Conservation (phyloP, 208 protist species). For the Vickermania ingenoplastis region DNA sequence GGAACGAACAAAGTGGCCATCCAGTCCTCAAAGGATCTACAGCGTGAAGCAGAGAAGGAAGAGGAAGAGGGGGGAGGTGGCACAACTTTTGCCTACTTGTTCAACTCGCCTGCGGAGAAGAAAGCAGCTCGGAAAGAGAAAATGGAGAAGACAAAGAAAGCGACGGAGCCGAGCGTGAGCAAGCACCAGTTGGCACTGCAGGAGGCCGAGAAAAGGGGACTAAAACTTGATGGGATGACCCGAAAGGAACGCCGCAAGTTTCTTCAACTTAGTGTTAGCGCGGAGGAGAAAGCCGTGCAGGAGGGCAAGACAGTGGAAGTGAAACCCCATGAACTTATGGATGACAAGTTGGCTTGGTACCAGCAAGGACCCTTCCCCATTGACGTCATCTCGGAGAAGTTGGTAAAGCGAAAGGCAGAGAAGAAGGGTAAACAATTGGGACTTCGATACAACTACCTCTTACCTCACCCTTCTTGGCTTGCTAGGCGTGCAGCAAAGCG, state of each 20-base stretch:
- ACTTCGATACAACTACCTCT: slow-evolving; percentile 78
- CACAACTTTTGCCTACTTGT: slow-evolving; percentile 66
- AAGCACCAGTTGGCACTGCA: slow-evolving; percentile 63
- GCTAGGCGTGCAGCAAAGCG: slow-evolving; percentile 56
- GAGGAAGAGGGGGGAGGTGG: slow-evolving; percentile 5
- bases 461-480: slow-evolving; percentile 81
- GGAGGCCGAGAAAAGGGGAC: slow-evolving; percentile 49
- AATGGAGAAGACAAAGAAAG: slow-evolving; percentile 8
- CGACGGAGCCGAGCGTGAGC: slow-evolving; percentile 19
- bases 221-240: slow-evolving; percentile 76
- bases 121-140: slow-evolving; percentile 47
- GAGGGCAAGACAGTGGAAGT: slow-evolving; percentile 29
- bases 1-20: slow-evolving; percentile 45
- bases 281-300: slow-evolving; percentile 35
- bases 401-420: slow-evolving; percentile 64
- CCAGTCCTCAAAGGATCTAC: slow-evolving; percentile 43
- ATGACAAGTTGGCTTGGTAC: slow-evolving; percentile 76
- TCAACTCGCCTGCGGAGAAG: slow-evolving; percentile 67
- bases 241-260: slow-evolving; percentile 70
- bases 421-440: slow-evolving; percentile 75
- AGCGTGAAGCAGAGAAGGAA: slow-evolving; percentile 22
- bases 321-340: slow-evolving; percentile 79
- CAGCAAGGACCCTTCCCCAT: slow-evolving; percentile 83
- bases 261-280: slow-evolving; percentile 58
- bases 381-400: slow-evolving; percentile 77